Base-by-base conservation (phyloP, 2,329 filamentous ascomycete genomes). In the Ceratocystis huliohia region DNA sequence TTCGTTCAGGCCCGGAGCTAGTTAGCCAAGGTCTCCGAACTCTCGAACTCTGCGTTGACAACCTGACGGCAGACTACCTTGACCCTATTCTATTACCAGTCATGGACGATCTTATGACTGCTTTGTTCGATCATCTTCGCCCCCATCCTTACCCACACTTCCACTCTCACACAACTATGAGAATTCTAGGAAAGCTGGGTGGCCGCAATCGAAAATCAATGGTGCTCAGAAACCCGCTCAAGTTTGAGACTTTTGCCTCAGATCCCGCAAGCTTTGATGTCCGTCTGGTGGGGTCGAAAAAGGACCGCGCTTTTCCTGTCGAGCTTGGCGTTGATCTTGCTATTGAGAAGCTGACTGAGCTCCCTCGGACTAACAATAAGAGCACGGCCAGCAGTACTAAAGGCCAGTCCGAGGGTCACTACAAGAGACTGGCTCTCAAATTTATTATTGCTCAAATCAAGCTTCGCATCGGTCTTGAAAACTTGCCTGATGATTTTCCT, bases 61-160 rank as follows among this genome's bases (percentile, higher is more conserved):
- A 99, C 71, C 82, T 99, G 0, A 99, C 95, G 0, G 93, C 94
- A 0, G 94, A 99, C 72, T 99, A 99, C 73, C 79, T 99, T 15
- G 94, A 99, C 71, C 95, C 94, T 0, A 97, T 99, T 72, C 99
- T 99, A 93, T 91, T 93, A 1, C 95, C 94, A 0, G 95, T 97
- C 30, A 97, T 99, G 75, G 93, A 99, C 72, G 94, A 99, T 73
- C 80, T 99, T 57, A 99, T 99, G 94, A 94, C 91, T 61, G 93
- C 93, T 1, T 81, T 99, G 0, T 99, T 96, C 81, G 92, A 96
- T 69, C 95, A 99, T 74, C 81, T 99, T 53, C 89, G 88, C 71
- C 95, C 94, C 6, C 88, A 92, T 69, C 94, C 94, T 0, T 96
- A 99, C 75, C 96, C 89, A 72, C 95, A 99, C 75, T 96, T 96